Base-by-base conservation (phyloP, 345 rosid species). In the Lepidium sativum region DNA sequence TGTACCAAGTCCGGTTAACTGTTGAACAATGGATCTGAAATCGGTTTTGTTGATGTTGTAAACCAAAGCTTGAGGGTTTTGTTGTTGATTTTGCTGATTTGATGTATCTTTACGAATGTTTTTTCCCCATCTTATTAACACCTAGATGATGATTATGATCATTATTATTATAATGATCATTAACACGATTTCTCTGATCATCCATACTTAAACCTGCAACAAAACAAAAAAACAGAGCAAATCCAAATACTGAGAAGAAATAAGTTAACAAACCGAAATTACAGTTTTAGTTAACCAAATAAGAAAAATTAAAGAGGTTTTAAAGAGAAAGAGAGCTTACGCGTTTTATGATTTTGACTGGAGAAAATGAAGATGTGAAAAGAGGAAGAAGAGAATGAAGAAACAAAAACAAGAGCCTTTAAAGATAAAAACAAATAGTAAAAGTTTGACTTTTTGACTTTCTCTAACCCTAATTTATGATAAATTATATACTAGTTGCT, bases 11-110 rank as follows among this genome's bases (percentile, higher is more conserved):
- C 98, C 96, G 16, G 98, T 92, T 38, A 92, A 86, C 65, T 85
- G 89, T 76, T 92, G 98, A 81, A 89, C 98, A 39, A 85, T 78
- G 55, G 82, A 86, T 54, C 96, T 78, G 48, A 92, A 92, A 57
- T 92, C 91, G 53, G 80, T 86, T 90, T 88, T 92, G 91, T 90
- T 86, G 60, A 92, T 92, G 78, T 92, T 92, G 79, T 88, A 92
- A 71, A 92, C 95, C 75, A 86, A 89, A 66, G 95, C 92, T 80
- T 86, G 98, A 65, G 96, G 91, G n/a, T n/a, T n/a, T n/a, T n/a
- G n/a, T n/a, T n/a, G n/a, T n/a, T n/a, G n/a, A 44, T 75, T 80
- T 65, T 77, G 84, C 40, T 79, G 98, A 70, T 81, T 92, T 72
- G 80, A 41, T 12, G 88, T 89, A 42, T 92, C 91, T 81, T 92